Base-by-base conservation (phyloP, 768 basidiomycete genomes). In the Leccinum broughii region DNA sequence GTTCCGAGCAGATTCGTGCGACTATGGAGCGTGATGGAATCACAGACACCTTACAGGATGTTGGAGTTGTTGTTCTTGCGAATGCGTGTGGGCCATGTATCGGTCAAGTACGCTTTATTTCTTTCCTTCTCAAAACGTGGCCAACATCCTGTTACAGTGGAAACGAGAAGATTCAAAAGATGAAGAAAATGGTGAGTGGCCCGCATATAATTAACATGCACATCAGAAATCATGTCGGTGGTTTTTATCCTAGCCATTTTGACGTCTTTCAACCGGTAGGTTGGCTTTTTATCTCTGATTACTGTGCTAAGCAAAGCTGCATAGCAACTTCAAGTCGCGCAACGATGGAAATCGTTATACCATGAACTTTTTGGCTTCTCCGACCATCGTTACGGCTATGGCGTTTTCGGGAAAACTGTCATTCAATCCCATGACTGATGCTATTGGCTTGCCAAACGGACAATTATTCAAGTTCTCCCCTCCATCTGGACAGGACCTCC, bases 41-140 rank as follows among this genome's bases (percentile, higher is more conserved):
- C 50, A 97, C 93, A 26, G 79, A 83, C 13, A 82, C 83, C 37
- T 78, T 99, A 46, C 83, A 96, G 74, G 86, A 86, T 66, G 90
- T 98, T 55, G 97, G 97, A n/a, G 97, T 92, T 2, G 81, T 88
- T 55, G 96, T 99, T 24, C 81, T 99, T 37, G 95, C 97, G 6
- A 99, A 99, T 74, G 97, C 97, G 3, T 99, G 97, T 66, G 97
- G 97, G 55, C 97, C 97, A 26, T 99, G 97, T 72, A 99, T 98
- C 66, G 97, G 97, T 51, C 96, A 98, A 77, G 90, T 88, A 65
- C 35, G 78, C 64, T 51, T 28, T 50, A 37, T 15, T 34, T 44
- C 14, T 63, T 52, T 28, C 37, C 6, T n/a, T n/a, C n/a, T 49
- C 26, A 8, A 52, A 51, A 54, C 57, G 26, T 14, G 30, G 46